Base-by-base conservation (phyloP, 208 protist genomes). In the Trypanosoma rangeli region DNA sequence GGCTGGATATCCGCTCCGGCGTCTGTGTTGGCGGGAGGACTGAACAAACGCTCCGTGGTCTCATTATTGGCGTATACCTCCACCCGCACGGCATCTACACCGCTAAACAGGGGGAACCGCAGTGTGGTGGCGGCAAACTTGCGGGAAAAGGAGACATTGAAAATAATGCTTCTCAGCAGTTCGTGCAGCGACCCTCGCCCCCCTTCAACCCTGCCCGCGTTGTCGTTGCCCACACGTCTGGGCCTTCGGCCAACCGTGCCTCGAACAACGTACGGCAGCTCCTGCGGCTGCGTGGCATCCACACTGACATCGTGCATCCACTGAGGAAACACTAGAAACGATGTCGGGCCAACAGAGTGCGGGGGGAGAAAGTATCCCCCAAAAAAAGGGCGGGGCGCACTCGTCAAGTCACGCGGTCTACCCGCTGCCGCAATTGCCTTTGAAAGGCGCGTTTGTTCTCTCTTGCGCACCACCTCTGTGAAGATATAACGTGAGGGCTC, bases 241-340 rank as follows among this genome's bases (percentile, higher is more conserved):
- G 9, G 7, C 16, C 71, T 54, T 53, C 61, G 63, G 16, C 56
- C 52, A 37, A 73, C 68, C 8, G 52, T 85, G 29, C 83, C 83
- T 26, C 79, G 68, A 15, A 80, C 1, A 66, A 80, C 78, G 29
- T 53, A 76, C 9, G 76, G 59, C 18, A 85, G 65, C 28, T 65
- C 48, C 59, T 88, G 83, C 28, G 61, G 77, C 48, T 29, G 10
- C 13, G 10, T 48, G 37, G 42, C n/a, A 7, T 33, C 63, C 24
- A 58, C 9, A 66, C 9, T 29, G 8, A 66, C 31, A 44, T 66
- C 68, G 37, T 87, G 82, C 3, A 50, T 31, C 15, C 59, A 57
- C 60, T 90, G 85, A 16, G 85, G 85, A 52, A 90, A 90, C 56
- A 87, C 20, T 16, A 87, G 56, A 63, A 90, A 84, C 9, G 79